Percentiles rank a stretch among this genome's conserved stretches.
Evolutionary conservation across 2,329 filamentous ascomycete genomes (phyloP).

Genomic region (Geoglossum cookeanum): DNA sequence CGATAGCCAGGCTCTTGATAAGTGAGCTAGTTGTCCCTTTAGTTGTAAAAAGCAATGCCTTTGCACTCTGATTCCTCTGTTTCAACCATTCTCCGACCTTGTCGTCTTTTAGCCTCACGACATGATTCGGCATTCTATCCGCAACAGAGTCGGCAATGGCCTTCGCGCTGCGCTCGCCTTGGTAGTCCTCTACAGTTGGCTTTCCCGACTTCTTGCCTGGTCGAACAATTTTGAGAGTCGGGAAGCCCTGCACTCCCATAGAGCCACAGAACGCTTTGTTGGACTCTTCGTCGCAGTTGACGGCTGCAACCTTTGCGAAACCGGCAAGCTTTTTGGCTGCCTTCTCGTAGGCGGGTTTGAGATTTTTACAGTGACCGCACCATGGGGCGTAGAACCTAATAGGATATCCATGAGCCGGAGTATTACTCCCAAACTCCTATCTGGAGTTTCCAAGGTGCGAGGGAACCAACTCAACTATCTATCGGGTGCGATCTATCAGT

Average conservation of each 20-base stretch:
- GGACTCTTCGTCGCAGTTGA: slow-evolving; percentile 83
- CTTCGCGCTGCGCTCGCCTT: slow-evolving; percentile 65
- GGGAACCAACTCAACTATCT: slow-evolving; percentile 33
- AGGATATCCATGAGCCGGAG: slow-evolving; percentile 1
- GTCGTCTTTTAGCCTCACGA: slow-evolving; percentile 63
- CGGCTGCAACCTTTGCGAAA: slow-evolving; percentile 79
- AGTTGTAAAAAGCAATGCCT: slow-evolving; percentile 82
- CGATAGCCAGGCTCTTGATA: slow-evolving; percentile 69
- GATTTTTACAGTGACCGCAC: slow-evolving; percentile 93
- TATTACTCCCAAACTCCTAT: slow-evolving; percentile 5
- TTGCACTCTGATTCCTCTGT: slow-evolving; percentile 48
- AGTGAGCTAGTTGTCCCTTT: slow-evolving; percentile 77
- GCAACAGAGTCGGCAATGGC: slow-evolving; percentile 73
- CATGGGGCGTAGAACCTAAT: slow-evolving; percentile 86
- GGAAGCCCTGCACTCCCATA: slow-evolving; percentile 86
- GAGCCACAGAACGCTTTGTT: slow-evolving; percentile 77
- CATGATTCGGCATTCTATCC: slow-evolving; percentile 80
- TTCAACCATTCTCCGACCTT: slow-evolving; percentile 56
- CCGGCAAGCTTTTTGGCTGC: slow-evolving; percentile 77
- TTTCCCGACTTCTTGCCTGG: slow-evolving; percentile 65
- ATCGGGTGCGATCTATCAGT: not conserved
- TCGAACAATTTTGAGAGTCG: slow-evolving; percentile 81
- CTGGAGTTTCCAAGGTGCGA: slow-evolving; percentile 5
- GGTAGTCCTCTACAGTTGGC: slow-evolving; percentile 78
- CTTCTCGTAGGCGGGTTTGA: slow-evolving; percentile 92